Conservation (phyloP, 352 stramenopile species). For the Phytophthora quininea region DNA sequence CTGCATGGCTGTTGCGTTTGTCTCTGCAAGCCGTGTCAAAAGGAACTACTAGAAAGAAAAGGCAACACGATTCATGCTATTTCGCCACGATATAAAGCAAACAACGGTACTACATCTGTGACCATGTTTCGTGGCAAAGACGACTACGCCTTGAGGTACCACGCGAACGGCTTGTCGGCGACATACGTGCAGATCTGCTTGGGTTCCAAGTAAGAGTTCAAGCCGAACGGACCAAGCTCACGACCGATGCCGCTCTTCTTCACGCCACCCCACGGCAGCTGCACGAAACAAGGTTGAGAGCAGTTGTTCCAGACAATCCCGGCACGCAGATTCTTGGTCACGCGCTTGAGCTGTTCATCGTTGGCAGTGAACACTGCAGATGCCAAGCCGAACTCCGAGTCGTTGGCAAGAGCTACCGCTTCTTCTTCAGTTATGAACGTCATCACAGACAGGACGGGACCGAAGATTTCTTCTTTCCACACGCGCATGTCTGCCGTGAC, state of each 20-base stretch:
- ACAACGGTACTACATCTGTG: too few species aligned
- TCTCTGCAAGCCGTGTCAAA: slow-evolving; percentile 25
- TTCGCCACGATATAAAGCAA: not conserved
- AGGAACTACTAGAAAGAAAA: slow-evolving; percentile 25
- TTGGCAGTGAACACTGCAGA: slow-evolving; percentile 74
- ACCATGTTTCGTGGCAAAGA: slow-evolving; percentile 6
- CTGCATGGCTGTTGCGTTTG: slow-evolving; percentile 24
- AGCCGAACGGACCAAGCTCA: slow-evolving; percentile 68
- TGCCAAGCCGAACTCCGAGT: slow-evolving; percentile 75
- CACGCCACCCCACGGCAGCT: slow-evolving; percentile 82
- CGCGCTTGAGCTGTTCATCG: slow-evolving; percentile 50
- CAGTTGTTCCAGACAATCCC: slow-evolving; percentile 37
- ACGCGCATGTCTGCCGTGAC: slow-evolving; percentile 69
- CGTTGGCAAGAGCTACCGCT: slow-evolving; percentile 50
- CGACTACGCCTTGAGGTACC: slow-evolving; percentile 45
- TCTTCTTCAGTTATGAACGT: slow-evolving; percentile 90
- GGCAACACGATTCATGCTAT: not conserved
- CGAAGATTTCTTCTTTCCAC: slow-evolving; percentile 91
- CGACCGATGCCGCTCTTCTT: slow-evolving; percentile 86
- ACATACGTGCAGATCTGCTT: slow-evolving; percentile 79
- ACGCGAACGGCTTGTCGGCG: slow-evolving; percentile 70
- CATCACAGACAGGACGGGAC: slow-evolving; percentile 85
- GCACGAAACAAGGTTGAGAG: slow-evolving; percentile 35
- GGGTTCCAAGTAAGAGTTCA: slow-evolving; percentile 68
- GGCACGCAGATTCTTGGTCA: slow-evolving; percentile 44